phyloP scores from a whole-genome alignment of 768 basidiomycete genomes.

The Phlebiopsis gigantea region DNA sequence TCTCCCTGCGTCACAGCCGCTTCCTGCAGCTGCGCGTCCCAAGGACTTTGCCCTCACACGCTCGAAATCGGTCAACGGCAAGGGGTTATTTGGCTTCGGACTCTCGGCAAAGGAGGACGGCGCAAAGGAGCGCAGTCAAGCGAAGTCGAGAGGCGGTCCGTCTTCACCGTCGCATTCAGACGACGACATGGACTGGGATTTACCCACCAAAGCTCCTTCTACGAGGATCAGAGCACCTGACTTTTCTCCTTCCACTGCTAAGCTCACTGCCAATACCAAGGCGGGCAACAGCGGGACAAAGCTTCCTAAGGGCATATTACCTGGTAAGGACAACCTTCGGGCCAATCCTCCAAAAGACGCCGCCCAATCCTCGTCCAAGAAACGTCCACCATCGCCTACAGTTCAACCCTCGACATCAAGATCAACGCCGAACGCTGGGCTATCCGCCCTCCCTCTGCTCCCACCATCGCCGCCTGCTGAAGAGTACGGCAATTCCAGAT shows the following conservation, averaged over 20 bases:
- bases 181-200: conserved; percentile 16
- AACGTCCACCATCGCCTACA: conserved; percentile 2
- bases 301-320: conserved; percentile 18
- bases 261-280: neutral
- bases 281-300: conserved; percentile 6
- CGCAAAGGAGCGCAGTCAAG: neutral
- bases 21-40: neutral
- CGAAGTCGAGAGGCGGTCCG: conserved; percentile 18
- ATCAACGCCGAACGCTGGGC: conserved; percentile 13
- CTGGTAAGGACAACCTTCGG: conserved; percentile 20
- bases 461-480: conserved; percentile 67
- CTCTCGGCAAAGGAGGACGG: neutral
- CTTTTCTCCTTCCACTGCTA: neutral
- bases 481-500: conserved; percentile 14
- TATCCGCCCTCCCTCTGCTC: conserved; percentile 33
- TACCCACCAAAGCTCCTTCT: neutral
- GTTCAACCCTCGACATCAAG: conserved; percentile 27
- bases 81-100: conserved; percentile 5
- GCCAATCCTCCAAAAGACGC: neutral
- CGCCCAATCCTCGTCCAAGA: neutral
- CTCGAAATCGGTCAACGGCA: neutral
- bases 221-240: conserved; percentile 20
- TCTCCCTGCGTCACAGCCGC: conserved; percentile 5
- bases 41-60: neutral
- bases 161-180: conserved; percentile 19